Percentiles rank a stretch among this genome's conserved stretches.
These are phyloP conservation scores for Corynascus novoguineensis DNA, from an alignment of 495 filamentous ascomycete species.

Conservation along the genomic window DNA sequence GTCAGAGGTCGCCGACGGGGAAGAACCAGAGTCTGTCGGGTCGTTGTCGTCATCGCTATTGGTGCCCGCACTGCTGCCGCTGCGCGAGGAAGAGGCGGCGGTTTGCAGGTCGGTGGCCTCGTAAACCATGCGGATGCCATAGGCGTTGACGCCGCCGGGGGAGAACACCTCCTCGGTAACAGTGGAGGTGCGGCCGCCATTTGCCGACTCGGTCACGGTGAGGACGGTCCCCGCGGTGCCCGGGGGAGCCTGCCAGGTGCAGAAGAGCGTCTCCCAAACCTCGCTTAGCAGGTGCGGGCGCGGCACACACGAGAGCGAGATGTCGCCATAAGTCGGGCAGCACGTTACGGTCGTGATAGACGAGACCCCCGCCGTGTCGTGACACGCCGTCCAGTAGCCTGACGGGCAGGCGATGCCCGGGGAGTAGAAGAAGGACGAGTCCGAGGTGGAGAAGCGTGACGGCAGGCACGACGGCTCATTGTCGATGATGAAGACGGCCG, in stretches of 20 bases:
- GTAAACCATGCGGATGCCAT: slow-evolving; percentile 10
- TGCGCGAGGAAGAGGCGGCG: neutral
- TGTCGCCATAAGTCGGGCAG: slow-evolving; percentile 10
- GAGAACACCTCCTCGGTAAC: neutral
- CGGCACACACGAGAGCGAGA: slow-evolving; percentile 11
- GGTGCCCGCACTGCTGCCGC: neutral
- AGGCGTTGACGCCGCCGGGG: slow-evolving; percentile 7
- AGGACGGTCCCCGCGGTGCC: neutral
- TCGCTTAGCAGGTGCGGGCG: neutral
- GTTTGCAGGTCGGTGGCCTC: neutral
- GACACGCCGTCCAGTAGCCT: slow-evolving; percentile 14
- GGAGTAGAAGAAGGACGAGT: slow-evolving; percentile 11
- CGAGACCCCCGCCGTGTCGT: slow-evolving; percentile 10
- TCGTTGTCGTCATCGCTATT: neutral
- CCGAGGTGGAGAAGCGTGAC: slow-evolving; percentile 2
- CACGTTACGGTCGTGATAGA: slow-evolving; percentile 15
- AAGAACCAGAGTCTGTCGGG: neutral
- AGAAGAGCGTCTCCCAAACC: slow-evolving; percentile 6
- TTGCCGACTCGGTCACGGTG: neutral
- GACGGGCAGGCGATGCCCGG: slow-evolving; percentile 12
- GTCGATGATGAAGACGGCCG: slow-evolving; percentile 7
- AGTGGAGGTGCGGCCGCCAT: neutral
- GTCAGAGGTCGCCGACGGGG: neutral
- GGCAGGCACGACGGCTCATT: slow-evolving; percentile 8
- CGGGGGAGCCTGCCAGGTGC: slow-evolving; percentile 9